phyloP scores from a whole-genome alignment of 768 basidiomycete species.

The Suillus paluster region DNA sequence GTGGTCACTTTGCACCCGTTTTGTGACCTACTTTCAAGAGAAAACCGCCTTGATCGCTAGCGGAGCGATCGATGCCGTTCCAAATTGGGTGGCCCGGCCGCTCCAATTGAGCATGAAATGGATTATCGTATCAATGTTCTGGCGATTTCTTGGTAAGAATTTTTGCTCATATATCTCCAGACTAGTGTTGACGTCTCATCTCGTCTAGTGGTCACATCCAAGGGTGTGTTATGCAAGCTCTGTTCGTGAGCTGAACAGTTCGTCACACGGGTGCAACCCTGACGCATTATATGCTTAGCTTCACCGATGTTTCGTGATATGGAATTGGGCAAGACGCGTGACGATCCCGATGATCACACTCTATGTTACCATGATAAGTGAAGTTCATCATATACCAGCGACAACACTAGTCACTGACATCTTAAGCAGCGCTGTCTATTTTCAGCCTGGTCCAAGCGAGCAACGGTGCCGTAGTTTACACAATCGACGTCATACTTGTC shows the following conservation, averaged over 20 bases:
- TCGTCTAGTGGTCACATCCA: no score
- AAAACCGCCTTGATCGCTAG: no score
- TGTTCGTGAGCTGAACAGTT: background rate
- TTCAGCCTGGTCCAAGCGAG: slow-evolving; percentile 18
- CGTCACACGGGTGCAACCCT: background rate
- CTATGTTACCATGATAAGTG: slow-evolving; percentile 20
- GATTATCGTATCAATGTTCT: no score
- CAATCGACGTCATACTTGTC: slow-evolving; percentile 24
- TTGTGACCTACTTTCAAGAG: no score
- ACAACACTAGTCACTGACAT: background rate
- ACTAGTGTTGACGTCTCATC: no score
- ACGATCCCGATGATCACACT: slow-evolving; percentile 19
- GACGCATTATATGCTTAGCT: background rate
- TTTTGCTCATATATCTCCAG: no score
- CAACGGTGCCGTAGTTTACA: slow-evolving; percentile 20
- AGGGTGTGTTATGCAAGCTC: background rate
- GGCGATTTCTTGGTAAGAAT: no score
- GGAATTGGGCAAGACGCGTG: slow-evolving; percentile 17
- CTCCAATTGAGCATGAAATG: no score
- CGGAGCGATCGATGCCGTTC: no score
- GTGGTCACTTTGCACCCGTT: no score
- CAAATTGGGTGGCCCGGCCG: no score
- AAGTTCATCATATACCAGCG: no score
- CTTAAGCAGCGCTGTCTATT: slow-evolving; percentile 19
- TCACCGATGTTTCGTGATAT: slow-evolving; percentile 19